Evolutionary conservation across 2,329 filamentous ascomycete species (phyloP).

Genomic region (Colletotrichum echinochloae): DNA sequence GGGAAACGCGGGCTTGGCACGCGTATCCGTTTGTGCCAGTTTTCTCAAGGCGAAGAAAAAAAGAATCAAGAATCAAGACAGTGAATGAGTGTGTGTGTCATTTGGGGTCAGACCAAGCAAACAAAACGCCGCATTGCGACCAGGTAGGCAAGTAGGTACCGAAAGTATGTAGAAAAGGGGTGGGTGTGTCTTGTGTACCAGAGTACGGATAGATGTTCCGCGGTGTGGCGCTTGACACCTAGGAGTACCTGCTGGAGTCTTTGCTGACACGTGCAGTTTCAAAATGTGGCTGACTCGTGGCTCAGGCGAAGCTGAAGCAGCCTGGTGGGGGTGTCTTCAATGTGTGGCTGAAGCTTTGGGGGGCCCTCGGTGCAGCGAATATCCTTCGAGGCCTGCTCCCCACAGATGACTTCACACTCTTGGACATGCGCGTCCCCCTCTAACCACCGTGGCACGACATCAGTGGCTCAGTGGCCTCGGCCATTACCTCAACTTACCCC

Average conservation of each 20-base stretch:
- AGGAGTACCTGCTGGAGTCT: neutral
- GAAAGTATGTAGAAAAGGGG: neutral
- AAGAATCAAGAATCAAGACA: neutral
- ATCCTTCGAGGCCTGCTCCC: neutral
- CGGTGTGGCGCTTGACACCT: conserved; percentile 4
- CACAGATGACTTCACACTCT: conserved; percentile 10
- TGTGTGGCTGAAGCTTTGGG: conserved; percentile 11
- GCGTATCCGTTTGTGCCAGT: conserved; percentile 8
- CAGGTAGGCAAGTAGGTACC: neutral
- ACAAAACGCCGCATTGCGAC: conserved; percentile 13
- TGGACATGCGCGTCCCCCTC: neutral
- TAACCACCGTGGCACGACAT: conserved; percentile 35
- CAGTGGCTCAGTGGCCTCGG: too few relatives aligned
- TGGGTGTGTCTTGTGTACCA: neutral
- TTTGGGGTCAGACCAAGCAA: conserved; percentile 4
- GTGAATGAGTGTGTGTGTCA: conserved; percentile 19
- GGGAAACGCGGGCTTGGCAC: neutral
- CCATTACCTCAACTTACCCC: too few relatives aligned
- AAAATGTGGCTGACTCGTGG: conserved; percentile 20
- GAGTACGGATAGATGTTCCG: too few relatives aligned
- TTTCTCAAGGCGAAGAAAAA: neutral
- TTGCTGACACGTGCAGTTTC: conserved; percentile 8
- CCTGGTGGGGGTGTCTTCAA: neutral
- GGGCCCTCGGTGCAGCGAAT: conserved; percentile 1
- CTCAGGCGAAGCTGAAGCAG: neutral